Conservation (phyloP, 2,329 filamentous ascomycete genomes). For the Sporothrix luriei region DNA sequence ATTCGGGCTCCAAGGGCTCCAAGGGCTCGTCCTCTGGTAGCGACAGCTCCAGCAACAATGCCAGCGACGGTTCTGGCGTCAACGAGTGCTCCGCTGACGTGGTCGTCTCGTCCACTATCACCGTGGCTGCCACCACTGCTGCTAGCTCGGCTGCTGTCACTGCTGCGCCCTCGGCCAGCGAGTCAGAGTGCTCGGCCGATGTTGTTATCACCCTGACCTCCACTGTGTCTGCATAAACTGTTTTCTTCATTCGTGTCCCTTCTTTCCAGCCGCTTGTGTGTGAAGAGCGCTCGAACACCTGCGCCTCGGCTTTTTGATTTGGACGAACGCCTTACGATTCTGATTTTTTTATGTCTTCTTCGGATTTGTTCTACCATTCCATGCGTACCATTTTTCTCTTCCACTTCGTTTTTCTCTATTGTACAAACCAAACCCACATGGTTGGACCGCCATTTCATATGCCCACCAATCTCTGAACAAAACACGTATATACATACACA, state of each 20-base stretch:
- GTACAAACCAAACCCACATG: constrained; percentile 1
- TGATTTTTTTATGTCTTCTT: neutral
- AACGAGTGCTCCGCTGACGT: constrained; percentile 19
- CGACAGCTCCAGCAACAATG: neutral
- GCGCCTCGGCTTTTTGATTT: neutral
- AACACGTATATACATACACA: neutral
- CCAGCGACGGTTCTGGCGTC: neutral
- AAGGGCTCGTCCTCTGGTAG: neutral
- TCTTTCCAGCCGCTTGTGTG: neutral
- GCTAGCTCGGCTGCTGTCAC: constrained; percentile 16
- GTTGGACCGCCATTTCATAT: neutral
- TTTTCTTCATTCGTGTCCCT: neutral
- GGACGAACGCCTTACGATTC: constrained; percentile 4
- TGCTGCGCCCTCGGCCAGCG: constrained; percentile 21
- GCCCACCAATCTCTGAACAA: neutral
- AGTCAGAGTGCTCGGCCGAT: constrained; percentile 32
- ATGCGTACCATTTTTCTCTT: constrained; percentile 16
- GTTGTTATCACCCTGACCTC: constrained; percentile 32
- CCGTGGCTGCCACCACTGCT: constrained; percentile 12
- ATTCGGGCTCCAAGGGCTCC: neutral
- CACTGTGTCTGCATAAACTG: constrained; percentile 27
- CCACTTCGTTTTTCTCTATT: neutral
- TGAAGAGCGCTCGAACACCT: neutral
- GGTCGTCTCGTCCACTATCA: constrained; percentile 17
- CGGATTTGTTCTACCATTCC: neutral